These are phyloP conservation scores for Trichoderma arundinaceum DNA, from an alignment of 2,329 filamentous ascomycete genomes.

Conservation along the genomic window DNA sequence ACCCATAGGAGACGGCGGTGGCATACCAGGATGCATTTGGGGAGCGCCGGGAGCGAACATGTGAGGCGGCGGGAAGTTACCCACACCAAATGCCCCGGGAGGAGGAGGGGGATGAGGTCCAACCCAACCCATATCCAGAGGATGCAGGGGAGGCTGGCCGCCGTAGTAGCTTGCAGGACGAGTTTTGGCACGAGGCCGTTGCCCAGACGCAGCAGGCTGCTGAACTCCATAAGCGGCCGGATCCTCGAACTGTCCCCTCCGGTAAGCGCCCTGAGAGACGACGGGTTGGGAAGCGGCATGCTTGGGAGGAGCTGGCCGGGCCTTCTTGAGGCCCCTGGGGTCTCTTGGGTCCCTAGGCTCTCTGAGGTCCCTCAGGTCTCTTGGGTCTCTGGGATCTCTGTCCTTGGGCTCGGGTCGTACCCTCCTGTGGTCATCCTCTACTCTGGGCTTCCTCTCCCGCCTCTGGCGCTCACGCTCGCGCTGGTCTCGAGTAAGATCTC, in stretches of 20 bases:
- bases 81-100: conserved; percentile 36
- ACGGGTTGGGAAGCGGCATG: conserved; percentile 45
- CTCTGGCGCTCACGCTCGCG: conserved; percentile 38
- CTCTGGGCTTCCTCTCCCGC: conserved; percentile 37
- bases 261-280: conserved; percentile 41
- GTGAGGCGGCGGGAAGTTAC: conserved; percentile 43
- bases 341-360: conserved; percentile 34
- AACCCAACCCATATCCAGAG: conserved; percentile 40
- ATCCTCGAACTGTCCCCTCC: conserved; percentile 44
- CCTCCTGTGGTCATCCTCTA: conserved; percentile 35
- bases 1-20: conserved; percentile 40
- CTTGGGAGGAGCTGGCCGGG: conserved; percentile 41
- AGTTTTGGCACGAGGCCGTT: conserved; percentile 44
- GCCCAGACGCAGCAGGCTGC: conserved; percentile 42
- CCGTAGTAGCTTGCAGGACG: conserved; percentile 47
- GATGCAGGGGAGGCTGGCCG: conserved; percentile 41
- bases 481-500: conserved; percentile 39
- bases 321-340: conserved; percentile 39
- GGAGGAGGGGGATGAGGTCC: conserved; percentile 39
- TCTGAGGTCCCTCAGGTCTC: conserved; percentile 5
- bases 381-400: conserved; percentile 37
- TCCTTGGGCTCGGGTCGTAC: conserved; percentile 31
- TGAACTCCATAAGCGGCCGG: conserved; percentile 46
- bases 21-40: conserved; percentile 38
- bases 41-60: conserved; percentile 34